phyloP scores from a whole-genome alignment of 768 basidiomycete species.

The Phanerochaete sordida region DNA sequence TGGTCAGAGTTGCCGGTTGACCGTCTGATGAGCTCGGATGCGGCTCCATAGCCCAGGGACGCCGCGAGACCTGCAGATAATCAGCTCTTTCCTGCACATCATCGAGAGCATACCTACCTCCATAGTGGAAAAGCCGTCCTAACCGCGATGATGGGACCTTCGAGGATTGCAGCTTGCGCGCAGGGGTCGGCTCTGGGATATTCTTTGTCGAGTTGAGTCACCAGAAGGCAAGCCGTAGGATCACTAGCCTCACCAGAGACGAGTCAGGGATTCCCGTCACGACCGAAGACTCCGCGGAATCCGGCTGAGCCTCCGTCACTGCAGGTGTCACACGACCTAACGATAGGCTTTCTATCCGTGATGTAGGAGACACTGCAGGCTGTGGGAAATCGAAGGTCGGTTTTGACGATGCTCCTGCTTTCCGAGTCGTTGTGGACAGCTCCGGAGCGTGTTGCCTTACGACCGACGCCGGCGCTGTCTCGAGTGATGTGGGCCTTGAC shows the following conservation, averaged over 20 bases:
- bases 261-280: background rate
- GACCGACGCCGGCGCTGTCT: background rate
- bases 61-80: constrained; percentile 74
- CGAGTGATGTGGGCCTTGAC: background rate
- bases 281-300: background rate
- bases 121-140: constrained; percentile 91
- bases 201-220: background rate
- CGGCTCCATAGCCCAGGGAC: constrained; percentile 85
- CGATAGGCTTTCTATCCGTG: no score
- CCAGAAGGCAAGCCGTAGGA: background rate
- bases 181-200: background rate
- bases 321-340: background rate
- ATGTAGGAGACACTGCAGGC: no score
- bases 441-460: background rate
- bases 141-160: constrained; percentile 89
- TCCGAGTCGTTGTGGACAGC: background rate
- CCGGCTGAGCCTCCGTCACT: background rate
- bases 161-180: constrained; percentile 66
- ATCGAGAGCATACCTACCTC: constrained; percentile 49
- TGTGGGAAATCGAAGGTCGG: background rate
- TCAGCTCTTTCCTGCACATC: background rate
- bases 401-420: background rate
- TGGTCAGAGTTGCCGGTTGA: constrained; percentile 40
- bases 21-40: constrained; percentile 79
- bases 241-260: background rate